Percentiles rank a stretch among this genome's conserved stretches.
These are phyloP conservation scores for Pyronema omphalodes DNA, from an alignment of 495 filamentous ascomycete species.

Conservation along the genomic window DNA sequence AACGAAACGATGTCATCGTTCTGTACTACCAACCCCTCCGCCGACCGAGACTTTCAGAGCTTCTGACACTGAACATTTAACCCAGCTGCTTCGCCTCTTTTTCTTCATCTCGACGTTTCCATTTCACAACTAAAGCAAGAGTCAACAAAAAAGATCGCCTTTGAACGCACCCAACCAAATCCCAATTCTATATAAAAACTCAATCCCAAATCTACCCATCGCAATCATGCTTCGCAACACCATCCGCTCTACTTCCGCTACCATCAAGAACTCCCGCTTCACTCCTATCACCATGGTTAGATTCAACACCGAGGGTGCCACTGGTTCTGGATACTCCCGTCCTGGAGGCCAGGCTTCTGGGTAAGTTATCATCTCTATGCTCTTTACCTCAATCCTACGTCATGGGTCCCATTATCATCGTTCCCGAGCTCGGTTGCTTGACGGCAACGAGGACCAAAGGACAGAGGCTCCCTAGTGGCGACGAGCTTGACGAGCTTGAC, in stretches of 20 bases:
- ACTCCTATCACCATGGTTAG: constrained; percentile 18
- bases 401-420: neutral
- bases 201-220: constrained; percentile 6
- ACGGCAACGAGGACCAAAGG: no score
- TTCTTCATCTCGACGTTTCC: no score
- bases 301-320: constrained; percentile 29
- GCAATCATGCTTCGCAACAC: constrained; percentile 20
- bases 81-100: no score
- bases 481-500: no score
- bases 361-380: constrained; percentile 14
- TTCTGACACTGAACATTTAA: no score
- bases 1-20: no score
- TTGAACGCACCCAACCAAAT: constrained; percentile 2
- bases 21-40: no score
- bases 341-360: constrained; percentile 27
- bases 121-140: no score
- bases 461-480: no score
- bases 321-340: constrained; percentile 30
- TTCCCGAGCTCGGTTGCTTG: no score
- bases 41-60: no score
- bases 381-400: neutral
- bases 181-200: constrained; percentile 11
- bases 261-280: constrained; percentile 8
- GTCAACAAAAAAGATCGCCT: no score
- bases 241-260: constrained; percentile 14